Percentiles rank a stretch among this genome's conserved stretches.
These are phyloP conservation scores for Flaveria ramosissima DNA, from an alignment of 129 eudicot species.

Conservation along the genomic window DNA sequence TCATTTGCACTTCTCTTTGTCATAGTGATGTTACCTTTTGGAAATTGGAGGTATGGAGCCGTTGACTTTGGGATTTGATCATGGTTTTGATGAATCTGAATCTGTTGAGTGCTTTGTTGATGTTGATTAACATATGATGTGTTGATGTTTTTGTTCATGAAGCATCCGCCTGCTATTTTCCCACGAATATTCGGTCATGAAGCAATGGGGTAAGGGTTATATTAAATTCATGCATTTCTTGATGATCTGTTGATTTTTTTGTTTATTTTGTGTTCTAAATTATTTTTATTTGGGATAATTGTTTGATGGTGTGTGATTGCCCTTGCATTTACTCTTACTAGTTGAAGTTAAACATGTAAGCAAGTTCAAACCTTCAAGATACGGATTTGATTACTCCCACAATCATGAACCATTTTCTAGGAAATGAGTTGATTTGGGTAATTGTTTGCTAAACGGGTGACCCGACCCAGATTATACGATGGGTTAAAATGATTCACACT, in stretches of 20 bases:
- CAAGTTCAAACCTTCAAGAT: neutral
- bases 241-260: neutral
- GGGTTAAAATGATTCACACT: neutral
- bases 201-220: constrained; percentile 61
- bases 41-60: constrained; percentile 50
- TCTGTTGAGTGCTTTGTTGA: constrained; percentile 23
- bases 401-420: neutral
- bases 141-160: constrained; percentile 20
- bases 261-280: neutral
- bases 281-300: neutral
- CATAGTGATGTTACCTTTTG: constrained; percentile 68
- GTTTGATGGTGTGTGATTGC: neutral
- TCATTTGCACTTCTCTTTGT: constrained; percentile 77
- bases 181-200: constrained; percentile 92
- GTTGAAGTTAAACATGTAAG: neutral
- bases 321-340: neutral
- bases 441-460: too few relatives aligned
- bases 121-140: neutral
- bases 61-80: neutral
- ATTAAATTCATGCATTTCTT: neutral
- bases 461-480: too few relatives aligned
- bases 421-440: neutral
- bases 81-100: constrained; percentile 26
- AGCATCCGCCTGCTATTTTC: constrained; percentile 66
- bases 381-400: neutral